Percentiles rank a stretch among this genome's conserved stretches.
phyloP scores from a whole-genome alignment of 2,329 filamentous ascomycete genomes.

The Stenocarpella maydis region DNA sequence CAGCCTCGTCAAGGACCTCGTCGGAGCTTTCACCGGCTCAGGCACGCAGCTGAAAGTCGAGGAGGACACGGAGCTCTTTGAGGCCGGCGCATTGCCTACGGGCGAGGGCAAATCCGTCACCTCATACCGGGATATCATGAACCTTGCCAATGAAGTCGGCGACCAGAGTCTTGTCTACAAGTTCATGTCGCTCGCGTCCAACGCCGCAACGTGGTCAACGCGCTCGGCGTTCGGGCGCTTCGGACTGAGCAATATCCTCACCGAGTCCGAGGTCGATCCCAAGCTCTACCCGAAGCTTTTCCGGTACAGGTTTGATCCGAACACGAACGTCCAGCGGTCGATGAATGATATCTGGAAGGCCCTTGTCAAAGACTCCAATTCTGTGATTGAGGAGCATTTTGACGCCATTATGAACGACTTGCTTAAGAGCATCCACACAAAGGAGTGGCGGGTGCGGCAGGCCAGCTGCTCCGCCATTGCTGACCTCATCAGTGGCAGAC shows the following conservation, averaged over 20 bases:
- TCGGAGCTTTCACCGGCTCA: constrained; percentile 85
- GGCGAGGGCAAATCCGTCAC: constrained; percentile 89
- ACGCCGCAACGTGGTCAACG: constrained; percentile 97
- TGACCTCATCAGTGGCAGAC: constrained; percentile 84
- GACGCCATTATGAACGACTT: constrained; percentile 89
- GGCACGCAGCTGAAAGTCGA: constrained; percentile 82
- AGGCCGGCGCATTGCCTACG: constrained; percentile 87
- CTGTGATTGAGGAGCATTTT: constrained; percentile 82
- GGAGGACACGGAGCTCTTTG: constrained; percentile 91
- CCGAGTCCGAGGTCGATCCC: constrained; percentile 86
- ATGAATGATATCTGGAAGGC: constrained; percentile 99
- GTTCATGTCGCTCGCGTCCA: constrained; percentile 96
- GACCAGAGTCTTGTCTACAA: constrained; percentile 97
- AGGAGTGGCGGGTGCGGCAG: constrained; percentile 92
- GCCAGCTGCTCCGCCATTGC: constrained; percentile 91
- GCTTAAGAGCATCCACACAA: constrained; percentile 83
- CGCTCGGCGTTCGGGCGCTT: constrained; percentile 94
- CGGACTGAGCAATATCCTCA: constrained; percentile 89
- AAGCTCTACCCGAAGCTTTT: constrained; percentile 96
- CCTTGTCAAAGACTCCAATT: constrained; percentile 85
- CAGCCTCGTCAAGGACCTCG: constrained; percentile 85
- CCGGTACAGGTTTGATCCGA: constrained; percentile 94
- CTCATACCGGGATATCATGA: constrained; percentile 98
- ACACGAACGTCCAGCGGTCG: constrained; percentile 87
- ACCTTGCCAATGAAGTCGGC: constrained; percentile 92